Percentiles rank a stretch among this genome's conserved stretches.
These are phyloP conservation scores for Globisporangium rhizosaccharum DNA, from an alignment of 352 stramenopile species.

Conservation along the genomic window DNA sequence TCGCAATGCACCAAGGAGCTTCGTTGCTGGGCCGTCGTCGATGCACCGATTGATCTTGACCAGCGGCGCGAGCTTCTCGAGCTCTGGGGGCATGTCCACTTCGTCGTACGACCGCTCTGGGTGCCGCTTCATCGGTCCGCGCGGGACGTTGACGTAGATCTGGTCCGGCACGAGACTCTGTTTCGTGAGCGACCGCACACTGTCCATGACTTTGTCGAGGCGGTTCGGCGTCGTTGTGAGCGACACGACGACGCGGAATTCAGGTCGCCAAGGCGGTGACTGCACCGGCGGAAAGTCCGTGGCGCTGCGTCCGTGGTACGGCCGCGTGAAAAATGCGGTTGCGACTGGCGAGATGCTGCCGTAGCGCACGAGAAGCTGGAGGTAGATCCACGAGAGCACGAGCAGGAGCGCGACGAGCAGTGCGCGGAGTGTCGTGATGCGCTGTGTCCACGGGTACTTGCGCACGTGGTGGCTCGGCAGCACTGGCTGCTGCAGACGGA, in stretches of 20 bases:
- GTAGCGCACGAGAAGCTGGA: slow-evolving; percentile 63
- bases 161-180: slow-evolving; percentile 65
- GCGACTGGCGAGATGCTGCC: slow-evolving; percentile 69
- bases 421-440: slow-evolving; percentile 32
- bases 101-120: slow-evolving; percentile 74
- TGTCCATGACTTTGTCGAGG: slow-evolving; percentile 75
- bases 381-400: slow-evolving; percentile 44
- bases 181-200: slow-evolving; percentile 43
- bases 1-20: slow-evolving; percentile 60
- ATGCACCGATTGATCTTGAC: slow-evolving; percentile 69
- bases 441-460: slow-evolving; percentile 26
- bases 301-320: slow-evolving; percentile 40
- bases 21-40: slow-evolving; percentile 76
- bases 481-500: slow-evolving; percentile 62
- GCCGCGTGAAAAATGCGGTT: slow-evolving; percentile 56
- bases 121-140: slow-evolving; percentile 69
- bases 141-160: slow-evolving; percentile 76
- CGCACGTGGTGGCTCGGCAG: slow-evolving; percentile 34
- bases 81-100: slow-evolving; percentile 41
- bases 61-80: slow-evolving; percentile 38
- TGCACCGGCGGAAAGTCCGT: slow-evolving; percentile 27
- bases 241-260: slow-evolving; percentile 76
- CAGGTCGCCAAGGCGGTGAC: slow-evolving; percentile 46
- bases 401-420: slow-evolving; percentile 22
- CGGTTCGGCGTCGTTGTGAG: slow-evolving; percentile 73